Conservation (phyloP, 148 eudicot species). For the Rhododendron williamsianum region DNA sequence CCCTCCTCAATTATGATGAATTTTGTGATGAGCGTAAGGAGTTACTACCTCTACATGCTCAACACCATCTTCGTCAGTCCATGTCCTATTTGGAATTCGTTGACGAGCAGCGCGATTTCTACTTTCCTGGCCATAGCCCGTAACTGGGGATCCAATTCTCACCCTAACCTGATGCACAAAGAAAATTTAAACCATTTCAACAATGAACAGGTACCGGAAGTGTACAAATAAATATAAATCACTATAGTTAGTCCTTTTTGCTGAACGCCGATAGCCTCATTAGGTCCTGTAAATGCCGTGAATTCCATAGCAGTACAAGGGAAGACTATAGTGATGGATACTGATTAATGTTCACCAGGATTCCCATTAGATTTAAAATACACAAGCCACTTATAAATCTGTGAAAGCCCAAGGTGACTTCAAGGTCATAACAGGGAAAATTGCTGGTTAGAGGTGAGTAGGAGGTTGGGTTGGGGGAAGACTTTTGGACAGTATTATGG, state of each 20-base stretch:
- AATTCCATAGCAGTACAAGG: background rate
- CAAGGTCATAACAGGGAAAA: background rate
- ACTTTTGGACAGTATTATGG: background rate
- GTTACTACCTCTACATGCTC: slow-evolving; percentile 88
- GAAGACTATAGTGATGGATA: background rate
- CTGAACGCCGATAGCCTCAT: background rate
- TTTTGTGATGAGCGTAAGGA: background rate
- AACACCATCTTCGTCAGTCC: slow-evolving; percentile 82
- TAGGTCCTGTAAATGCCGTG: background rate
- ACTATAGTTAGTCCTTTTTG: background rate
- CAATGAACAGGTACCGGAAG: background rate
- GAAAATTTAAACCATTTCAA: slow-evolving; percentile 2
- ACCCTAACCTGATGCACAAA: slow-evolving; percentile 54
- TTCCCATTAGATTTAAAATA: background rate
- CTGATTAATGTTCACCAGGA: background rate
- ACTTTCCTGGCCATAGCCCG: slow-evolving; percentile 86
- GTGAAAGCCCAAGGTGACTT: background rate
- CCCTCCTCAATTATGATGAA: background rate
- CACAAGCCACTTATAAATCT: background rate
- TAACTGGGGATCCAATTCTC: slow-evolving; percentile 80
- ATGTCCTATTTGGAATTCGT: slow-evolving; percentile 58
- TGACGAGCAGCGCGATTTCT: slow-evolving; percentile 94
- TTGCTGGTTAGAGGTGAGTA: background rate
- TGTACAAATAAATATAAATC: background rate
- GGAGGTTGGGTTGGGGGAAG: background rate